phyloP scores from a whole-genome alignment of 1,284 basidiomycete genomes.

The Abortiporus biennis region DNA sequence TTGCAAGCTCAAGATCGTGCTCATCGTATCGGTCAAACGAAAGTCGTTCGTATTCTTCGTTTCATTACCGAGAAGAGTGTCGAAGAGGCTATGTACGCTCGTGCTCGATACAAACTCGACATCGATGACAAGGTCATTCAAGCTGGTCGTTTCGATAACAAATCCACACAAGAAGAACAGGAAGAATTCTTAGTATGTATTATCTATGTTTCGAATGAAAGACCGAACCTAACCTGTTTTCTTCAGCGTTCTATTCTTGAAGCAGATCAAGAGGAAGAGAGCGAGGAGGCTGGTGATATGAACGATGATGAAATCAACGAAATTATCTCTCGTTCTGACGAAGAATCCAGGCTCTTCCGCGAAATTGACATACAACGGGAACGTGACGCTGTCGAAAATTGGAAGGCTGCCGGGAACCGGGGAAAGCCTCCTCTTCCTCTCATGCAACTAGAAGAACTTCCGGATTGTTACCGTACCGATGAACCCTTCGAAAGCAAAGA shows the following conservation, averaged over 20 bases:
- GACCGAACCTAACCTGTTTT: not conserved
- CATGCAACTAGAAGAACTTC: constrained; percentile 88
- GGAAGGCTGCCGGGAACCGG: constrained; percentile 75
- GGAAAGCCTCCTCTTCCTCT: constrained; percentile 76
- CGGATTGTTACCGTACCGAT: constrained; percentile 86
- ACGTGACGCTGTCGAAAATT: constrained; percentile 60
- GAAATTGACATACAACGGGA: constrained; percentile 84
- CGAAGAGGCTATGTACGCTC: constrained; percentile 94
- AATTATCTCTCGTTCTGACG: constrained; percentile 82
- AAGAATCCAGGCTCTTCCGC: constrained; percentile 77
- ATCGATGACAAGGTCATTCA: constrained; percentile 99
- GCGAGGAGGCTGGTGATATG: constrained; percentile 91
- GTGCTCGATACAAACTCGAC: constrained; percentile 95
- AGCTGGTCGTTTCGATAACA: constrained; percentile 98
- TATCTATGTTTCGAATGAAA: not conserved
- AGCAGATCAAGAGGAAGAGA: constrained; percentile 88
- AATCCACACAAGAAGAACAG: constrained; percentile 96
- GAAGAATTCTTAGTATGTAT: constrained; percentile 83
- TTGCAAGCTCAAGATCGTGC: constrained; percentile 99
- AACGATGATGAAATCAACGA: constrained; percentile 98
- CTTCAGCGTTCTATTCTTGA: constrained; percentile 77
- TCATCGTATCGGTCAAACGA: constrained; percentile 99
- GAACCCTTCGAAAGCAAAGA: constrained; percentile 71
- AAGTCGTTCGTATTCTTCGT: constrained; percentile 93
- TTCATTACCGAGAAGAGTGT: constrained; percentile 98